These are phyloP conservation scores for Geotrichum australiense DNA, from an alignment of 1,139 yeast genomes.

Conservation along the genomic window DNA sequence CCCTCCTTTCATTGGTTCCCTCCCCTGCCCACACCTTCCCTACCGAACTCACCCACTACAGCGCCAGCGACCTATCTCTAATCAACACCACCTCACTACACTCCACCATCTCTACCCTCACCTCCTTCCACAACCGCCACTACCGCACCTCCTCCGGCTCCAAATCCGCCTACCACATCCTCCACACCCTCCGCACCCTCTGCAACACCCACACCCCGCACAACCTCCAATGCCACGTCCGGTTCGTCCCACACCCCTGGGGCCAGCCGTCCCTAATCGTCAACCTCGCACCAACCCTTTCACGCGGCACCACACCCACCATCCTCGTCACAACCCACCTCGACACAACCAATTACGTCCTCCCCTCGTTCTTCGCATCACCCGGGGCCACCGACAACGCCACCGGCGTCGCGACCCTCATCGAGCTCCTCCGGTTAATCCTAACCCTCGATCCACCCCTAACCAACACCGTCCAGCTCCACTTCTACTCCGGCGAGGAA, in stretches of 20 bases:
- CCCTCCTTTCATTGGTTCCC: too few relatives aligned
- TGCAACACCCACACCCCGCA: too few relatives aligned
- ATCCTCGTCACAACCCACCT: slow-evolving; percentile 87
- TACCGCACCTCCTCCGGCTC: too few relatives aligned
- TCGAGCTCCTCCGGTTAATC: slow-evolving; percentile 59
- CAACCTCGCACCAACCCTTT: slow-evolving; percentile 2
- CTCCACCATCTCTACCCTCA: not conserved
- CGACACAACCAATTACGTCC: slow-evolving; percentile 70
- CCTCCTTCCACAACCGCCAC: slow-evolving; percentile 7
- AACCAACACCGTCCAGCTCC: slow-evolving; percentile 75
- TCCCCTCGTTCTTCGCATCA: slow-evolving; percentile 64
- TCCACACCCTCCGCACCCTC: too few relatives aligned
- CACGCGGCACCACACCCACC: too few relatives aligned
- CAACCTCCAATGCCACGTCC: too few relatives aligned
- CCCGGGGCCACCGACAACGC: slow-evolving; percentile 98
- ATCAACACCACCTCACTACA: not conserved
- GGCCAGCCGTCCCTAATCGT: slow-evolving; percentile 4
- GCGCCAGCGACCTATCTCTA: not conserved
- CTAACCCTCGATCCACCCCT: slow-evolving; percentile 38
- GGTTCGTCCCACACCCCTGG: too few relatives aligned
- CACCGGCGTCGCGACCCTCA: slow-evolving; percentile 71
- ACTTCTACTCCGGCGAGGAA: slow-evolving; percentile 93
- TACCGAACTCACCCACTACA: too few relatives aligned
- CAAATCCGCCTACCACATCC: too few relatives aligned
- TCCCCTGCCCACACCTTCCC: too few relatives aligned